Conservation (phyloP, 208 protist species). For the Leishmania gerbilli region DNA sequence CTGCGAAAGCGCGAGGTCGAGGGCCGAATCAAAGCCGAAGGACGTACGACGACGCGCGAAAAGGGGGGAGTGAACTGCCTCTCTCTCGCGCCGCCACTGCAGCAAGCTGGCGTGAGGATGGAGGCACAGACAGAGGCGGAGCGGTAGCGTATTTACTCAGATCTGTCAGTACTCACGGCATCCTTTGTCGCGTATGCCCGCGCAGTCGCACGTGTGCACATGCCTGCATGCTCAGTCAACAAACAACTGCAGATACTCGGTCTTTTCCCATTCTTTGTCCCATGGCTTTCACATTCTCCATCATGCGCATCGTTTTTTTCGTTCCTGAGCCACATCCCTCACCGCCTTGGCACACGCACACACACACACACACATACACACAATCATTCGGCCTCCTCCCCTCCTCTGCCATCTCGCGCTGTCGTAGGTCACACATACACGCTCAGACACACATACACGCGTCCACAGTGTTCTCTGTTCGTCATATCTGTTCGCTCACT, state of each 20-base stretch:
- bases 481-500: not conserved
- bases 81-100: not conserved
- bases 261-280: not conserved
- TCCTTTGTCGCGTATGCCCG: not conserved
- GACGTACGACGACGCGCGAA: not conserved
- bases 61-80: too few species aligned
- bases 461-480: constrained; percentile 11
- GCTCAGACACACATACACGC: not conserved
- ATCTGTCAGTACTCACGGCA: not conserved
- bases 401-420: not conserved
- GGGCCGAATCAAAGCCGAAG: not conserved
- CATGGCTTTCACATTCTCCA: not conserved
- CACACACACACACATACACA: not conserved
- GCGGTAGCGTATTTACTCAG: not conserved
- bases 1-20: not conserved
- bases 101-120: not conserved
- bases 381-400: not conserved
- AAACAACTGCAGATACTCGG: not conserved
- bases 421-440: not conserved
- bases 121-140: not conserved
- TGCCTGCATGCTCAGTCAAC: not conserved
- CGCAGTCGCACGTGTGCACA: not conserved
- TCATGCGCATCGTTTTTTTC: not conserved
- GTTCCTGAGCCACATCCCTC: not conserved
- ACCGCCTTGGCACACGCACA: not conserved